Base-by-base conservation (phyloP, 2,329 filamentous ascomycete species). In the Lizonia empirigonia region DNA sequence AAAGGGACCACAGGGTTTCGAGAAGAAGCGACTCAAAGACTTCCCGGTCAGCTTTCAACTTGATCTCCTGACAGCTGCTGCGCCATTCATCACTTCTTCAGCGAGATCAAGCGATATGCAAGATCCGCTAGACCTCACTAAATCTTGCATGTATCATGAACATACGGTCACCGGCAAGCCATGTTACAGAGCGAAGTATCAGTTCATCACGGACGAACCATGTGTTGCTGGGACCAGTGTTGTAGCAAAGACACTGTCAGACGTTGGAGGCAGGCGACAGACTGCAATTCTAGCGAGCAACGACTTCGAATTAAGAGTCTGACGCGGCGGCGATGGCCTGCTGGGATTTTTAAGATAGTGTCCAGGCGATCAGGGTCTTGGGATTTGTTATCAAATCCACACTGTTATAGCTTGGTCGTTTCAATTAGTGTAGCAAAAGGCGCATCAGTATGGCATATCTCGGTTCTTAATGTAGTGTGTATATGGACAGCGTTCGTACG, bases 141-240 rank as follows among this genome's bases (percentile, higher is more conserved):
- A 36, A 3, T 39, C 39, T 7, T 44, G 39, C 27, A 44, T 15
- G 3, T 50, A 50, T 26, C 47, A 50, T 18, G 34, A 44, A 29
- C 47, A 50, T 18, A 29, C 40, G 5, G 18, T 10, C 9, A 13
- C 22, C 27, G 22, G 26, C 7, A 20, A 29, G 18, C 6, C 39
- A 18, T 50, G 47, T 27, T 39, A 50, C 18, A 50, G 27, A 10
- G 18, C 9, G 7, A 50, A 44, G 24, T 44, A 50, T 19, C 47
- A 34, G 7, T 37, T 15, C 4, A 26, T 20, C 20, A 20, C 32
- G 18, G 32, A 49, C 19, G 36, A 41, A 10, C 20, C 37, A 9
- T 12, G 13, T 5, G 18, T 26, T 32, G 32, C 20, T 15, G 26
- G 19, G 8, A 24, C 36, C 19, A 29, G 16, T 9, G 18, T 27